Conservation (phyloP, 345 rosid genomes). For the Toxicodendron radicans region DNA sequence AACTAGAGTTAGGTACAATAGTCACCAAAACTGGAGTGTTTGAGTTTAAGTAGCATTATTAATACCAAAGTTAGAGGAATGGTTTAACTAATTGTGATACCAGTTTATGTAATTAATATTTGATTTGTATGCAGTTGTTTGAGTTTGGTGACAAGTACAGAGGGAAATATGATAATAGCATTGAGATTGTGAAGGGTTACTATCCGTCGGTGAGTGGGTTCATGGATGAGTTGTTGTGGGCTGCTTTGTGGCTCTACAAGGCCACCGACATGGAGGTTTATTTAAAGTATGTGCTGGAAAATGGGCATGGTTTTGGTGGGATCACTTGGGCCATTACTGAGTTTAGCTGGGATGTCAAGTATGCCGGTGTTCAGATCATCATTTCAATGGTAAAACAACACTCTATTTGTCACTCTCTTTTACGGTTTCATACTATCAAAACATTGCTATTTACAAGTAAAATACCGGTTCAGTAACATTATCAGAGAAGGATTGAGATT, state of each 20-base stretch:
- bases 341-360: conserved; percentile 83
- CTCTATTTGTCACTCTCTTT: background rate
- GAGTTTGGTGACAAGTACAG: conserved; percentile 62
- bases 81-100: conserved; percentile 1
- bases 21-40: conserved; percentile 20
- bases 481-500: too few species aligned
- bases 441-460: too few species aligned
- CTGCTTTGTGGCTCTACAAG: conserved; percentile 65
- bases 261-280: conserved; percentile 56
- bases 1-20: conserved; percentile 7
- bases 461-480: too few species aligned
- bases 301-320: conserved; percentile 53
- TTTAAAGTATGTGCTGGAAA: conserved; percentile 42
- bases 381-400: conserved; percentile 43
- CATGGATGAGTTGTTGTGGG: conserved; percentile 77
- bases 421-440: too few species aligned
- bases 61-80: conserved; percentile 5
- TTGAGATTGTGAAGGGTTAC: conserved; percentile 47
- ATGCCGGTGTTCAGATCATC: conserved; percentile 54
- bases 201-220: conserved; percentile 76
- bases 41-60: background rate
- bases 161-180: conserved; percentile 61
- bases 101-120: too few species aligned
- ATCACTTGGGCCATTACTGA: conserved; percentile 68
- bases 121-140: conserved; percentile 44